Percentiles rank a stretch among this genome's conserved stretches.
phyloP scores from a whole-genome alignment of 2,329 filamentous ascomycete species.

The Didymella keratinophila region DNA sequence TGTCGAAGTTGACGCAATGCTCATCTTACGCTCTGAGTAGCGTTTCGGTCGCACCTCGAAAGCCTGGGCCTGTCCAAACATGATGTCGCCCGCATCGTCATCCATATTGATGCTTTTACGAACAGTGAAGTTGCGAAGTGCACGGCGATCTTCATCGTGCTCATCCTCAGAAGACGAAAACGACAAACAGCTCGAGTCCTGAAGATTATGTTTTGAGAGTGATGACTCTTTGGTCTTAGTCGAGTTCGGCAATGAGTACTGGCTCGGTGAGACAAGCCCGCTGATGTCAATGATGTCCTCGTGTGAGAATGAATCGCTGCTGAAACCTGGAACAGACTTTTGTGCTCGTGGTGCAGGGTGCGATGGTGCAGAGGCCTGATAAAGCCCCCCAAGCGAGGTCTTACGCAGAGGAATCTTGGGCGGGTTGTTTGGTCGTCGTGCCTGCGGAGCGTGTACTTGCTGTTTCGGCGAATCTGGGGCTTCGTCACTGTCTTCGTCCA shows the following conservation, averaged over 20 bases:
- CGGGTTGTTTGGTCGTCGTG: slow-evolving; percentile 17
- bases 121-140: slow-evolving; percentile 27
- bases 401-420: slow-evolving; percentile 28
- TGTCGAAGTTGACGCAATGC: slow-evolving; percentile 45
- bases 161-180: slow-evolving; percentile 52
- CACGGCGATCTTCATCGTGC: slow-evolving; percentile 30
- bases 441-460: slow-evolving; percentile 26
- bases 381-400: slow-evolving; percentile 29
- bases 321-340: slow-evolving; percentile 23
- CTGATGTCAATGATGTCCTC: slow-evolving; percentile 33
- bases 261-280: slow-evolving; percentile 41
- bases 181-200: slow-evolving; percentile 51
- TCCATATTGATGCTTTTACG: slow-evolving; percentile 48
- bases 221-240: slow-evolving; percentile 46
- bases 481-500: slow-evolving; percentile 52
- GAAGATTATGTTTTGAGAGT: slow-evolving; percentile 45
- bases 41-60: slow-evolving; percentile 43
- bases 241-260: slow-evolving; percentile 39
- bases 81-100: slow-evolving; percentile 45
- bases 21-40: slow-evolving; percentile 43
- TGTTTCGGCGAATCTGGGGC: slow-evolving; percentile 27
- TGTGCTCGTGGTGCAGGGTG: slow-evolving; percentile 25
- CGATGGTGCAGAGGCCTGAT: slow-evolving; percentile 15
- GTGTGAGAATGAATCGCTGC: slow-evolving; percentile 32
- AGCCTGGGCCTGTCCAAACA: slow-evolving; percentile 50